These are phyloP conservation scores for Cantharellus cinnabarinus DNA, from an alignment of 768 basidiomycete species.

Conservation along the genomic window DNA sequence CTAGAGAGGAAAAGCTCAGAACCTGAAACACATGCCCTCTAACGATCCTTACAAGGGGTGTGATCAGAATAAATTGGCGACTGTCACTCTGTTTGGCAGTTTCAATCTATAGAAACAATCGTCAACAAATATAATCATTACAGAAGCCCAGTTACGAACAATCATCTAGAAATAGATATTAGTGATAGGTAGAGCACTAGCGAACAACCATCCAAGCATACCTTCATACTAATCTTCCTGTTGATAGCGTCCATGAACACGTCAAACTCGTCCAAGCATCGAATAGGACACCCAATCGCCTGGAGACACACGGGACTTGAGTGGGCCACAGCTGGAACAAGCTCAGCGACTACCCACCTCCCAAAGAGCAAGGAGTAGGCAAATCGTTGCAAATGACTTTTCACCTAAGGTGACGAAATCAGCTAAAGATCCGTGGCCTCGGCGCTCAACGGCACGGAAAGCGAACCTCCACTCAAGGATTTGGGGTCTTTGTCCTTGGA, in stretches of 20 bases:
- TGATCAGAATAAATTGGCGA: slow-evolving; percentile 89
- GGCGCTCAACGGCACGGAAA: background rate
- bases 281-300: slow-evolving; percentile 77
- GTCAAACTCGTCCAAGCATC: slow-evolving; percentile 97
- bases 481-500: slow-evolving; percentile 61
- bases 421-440: background rate
- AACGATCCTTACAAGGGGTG: slow-evolving; percentile 41
- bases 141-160: background rate
- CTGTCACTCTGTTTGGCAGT: slow-evolving; percentile 71
- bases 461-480: slow-evolving; percentile 16
- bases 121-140: background rate
- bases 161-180: slow-evolving; percentile 5
- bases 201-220: slow-evolving; percentile 42
- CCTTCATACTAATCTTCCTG: slow-evolving; percentile 80
- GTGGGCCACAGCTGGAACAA: background rate
- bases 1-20: slow-evolving; percentile 1
- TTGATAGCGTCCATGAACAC: slow-evolving; percentile 77
- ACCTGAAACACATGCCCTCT: background rate
- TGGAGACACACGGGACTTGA: background rate
- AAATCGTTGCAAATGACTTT: slow-evolving; percentile 93
- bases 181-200: background rate
- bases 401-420: slow-evolving; percentile 26
- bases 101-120: slow-evolving; percentile 37
- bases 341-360: slow-evolving; percentile 19
- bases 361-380: slow-evolving; percentile 86